phyloP scores from a whole-genome alignment of 2,329 filamentous ascomycete species.

The Gaeumannomyces tritici region DNA sequence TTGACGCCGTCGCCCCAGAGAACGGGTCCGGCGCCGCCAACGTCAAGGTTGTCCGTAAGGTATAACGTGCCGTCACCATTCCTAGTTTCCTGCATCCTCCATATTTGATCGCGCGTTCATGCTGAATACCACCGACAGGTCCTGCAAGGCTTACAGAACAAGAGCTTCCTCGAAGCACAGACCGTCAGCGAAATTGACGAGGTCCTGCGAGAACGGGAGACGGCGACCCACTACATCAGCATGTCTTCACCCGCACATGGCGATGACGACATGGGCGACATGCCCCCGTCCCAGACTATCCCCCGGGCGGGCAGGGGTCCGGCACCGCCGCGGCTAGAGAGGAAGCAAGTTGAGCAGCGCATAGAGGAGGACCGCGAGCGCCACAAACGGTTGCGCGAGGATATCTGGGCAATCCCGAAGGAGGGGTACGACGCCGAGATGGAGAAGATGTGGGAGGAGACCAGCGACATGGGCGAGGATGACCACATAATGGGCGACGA shows the following conservation, averaged over 20 bases:
- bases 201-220: constrained; percentile 71
- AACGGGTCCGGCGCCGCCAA: constrained; percentile 86
- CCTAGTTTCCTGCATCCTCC: neutral
- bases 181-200: constrained; percentile 74
- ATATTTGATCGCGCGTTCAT: neutral
- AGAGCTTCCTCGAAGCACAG: constrained; percentile 63
- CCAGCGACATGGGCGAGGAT: constrained; percentile 78
- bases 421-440: constrained; percentile 57
- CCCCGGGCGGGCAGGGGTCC: constrained; percentile 20
- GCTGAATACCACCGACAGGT: constrained; percentile 34
- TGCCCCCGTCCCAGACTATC: constrained; percentile 30
- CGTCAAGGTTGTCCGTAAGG: constrained; percentile 81
- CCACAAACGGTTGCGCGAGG: constrained; percentile 85
- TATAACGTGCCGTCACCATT: constrained; percentile 22
- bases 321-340: constrained; percentile 48
- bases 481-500: constrained; percentile 71
- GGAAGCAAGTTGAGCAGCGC: constrained; percentile 84
- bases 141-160: constrained; percentile 58
- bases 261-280: constrained; percentile 29
- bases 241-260: constrained; percentile 38
- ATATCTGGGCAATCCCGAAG: constrained; percentile 78
- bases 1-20: constrained; percentile 83
- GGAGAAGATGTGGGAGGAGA: constrained; percentile 76
- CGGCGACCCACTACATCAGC: constrained; percentile 44
- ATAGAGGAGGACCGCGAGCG: constrained; percentile 95